These are phyloP conservation scores for Mortierella claussenii DNA, from an alignment of 192 early-diverging fungal species.

Conservation along the genomic window DNA sequence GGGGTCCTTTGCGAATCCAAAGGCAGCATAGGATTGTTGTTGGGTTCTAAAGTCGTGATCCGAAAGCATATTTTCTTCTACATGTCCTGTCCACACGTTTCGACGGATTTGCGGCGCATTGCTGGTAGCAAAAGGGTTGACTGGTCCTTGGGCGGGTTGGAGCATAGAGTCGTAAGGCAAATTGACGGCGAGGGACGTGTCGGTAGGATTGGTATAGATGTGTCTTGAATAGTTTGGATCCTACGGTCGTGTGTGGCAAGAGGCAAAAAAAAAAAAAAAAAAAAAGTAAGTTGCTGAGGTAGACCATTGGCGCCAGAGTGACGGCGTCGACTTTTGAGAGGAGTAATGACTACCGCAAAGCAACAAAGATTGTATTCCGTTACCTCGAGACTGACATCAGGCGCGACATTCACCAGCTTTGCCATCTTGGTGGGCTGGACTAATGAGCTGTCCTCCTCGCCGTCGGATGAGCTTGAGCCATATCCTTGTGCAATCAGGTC, in stretches of 20 bases:
- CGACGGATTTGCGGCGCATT: slow-evolving; percentile 51
- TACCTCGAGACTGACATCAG: slow-evolving; percentile 65
- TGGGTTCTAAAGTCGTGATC: slow-evolving; percentile 83
- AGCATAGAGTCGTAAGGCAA: slow-evolving; percentile 68
- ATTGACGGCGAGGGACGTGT: slow-evolving; percentile 64
- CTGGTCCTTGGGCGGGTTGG: slow-evolving; percentile 61
- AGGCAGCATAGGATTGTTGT: slow-evolving; percentile 84
- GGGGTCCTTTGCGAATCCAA: slow-evolving; percentile 88
- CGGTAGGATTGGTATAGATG: slow-evolving; percentile 66
- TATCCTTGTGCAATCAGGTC: slow-evolving; percentile 52
- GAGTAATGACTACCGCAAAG: not conserved
- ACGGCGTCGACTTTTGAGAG: no score
- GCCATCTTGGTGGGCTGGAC: slow-evolving; percentile 29
- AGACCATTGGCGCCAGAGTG: no score
- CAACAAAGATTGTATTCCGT: not conserved
- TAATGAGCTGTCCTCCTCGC: slow-evolving; percentile 21
- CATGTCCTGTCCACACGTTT: slow-evolving; percentile 77
- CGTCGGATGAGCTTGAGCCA: slow-evolving; percentile 46
- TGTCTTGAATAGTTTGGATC: slow-evolving; percentile 52
- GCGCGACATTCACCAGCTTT: slow-evolving; percentile 59
- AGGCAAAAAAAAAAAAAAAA: not conserved
- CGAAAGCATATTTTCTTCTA: slow-evolving; percentile 78
- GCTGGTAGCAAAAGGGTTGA: slow-evolving; percentile 64
- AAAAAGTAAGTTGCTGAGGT: not conserved
- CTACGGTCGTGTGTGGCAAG: slow-evolving; percentile 15